Evolutionary conservation across 2,329 filamentous ascomycete species (phyloP).

Genomic region (Venturia oleaginea): DNA sequence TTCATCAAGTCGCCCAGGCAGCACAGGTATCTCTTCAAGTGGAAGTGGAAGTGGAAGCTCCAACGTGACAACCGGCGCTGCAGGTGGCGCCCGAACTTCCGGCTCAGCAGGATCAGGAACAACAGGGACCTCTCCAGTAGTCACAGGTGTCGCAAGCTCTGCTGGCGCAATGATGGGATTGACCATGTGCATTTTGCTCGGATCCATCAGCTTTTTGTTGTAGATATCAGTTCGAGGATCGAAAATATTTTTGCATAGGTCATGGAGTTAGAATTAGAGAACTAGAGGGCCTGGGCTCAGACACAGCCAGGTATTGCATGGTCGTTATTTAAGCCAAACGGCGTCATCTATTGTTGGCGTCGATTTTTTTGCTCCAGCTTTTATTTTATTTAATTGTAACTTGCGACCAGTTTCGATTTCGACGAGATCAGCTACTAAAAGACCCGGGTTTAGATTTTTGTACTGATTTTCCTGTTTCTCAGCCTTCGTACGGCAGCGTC

Average conservation of each 20-base stretch:
- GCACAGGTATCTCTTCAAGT: background rate
- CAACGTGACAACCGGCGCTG: background rate
- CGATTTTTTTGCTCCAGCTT: background rate
- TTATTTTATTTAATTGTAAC: too few species aligned
- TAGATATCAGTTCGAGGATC: background rate
- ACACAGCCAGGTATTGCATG: background rate
- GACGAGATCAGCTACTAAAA: too few species aligned
- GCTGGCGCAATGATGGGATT: background rate
- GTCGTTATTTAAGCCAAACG: background rate
- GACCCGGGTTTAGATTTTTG: too few species aligned
- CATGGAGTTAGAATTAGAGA: background rate
- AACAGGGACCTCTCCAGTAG: background rate
- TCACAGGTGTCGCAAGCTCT: background rate
- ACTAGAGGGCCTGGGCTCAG: background rate
- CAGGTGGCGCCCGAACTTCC: background rate
- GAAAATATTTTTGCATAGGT: background rate
- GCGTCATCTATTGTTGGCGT: background rate
- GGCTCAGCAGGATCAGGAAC: background rate
- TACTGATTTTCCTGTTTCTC: background rate
- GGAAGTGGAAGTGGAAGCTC: background rate
- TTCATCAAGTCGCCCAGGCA: background rate
- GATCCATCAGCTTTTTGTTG: background rate
- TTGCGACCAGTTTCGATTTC: too few species aligned
- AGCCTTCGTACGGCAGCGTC: background rate
- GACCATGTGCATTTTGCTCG: constrained; percentile 1